These are phyloP conservation scores for Metschnikowia borealis DNA, from an alignment of 805 yeast species.

Conservation along the genomic window DNA sequence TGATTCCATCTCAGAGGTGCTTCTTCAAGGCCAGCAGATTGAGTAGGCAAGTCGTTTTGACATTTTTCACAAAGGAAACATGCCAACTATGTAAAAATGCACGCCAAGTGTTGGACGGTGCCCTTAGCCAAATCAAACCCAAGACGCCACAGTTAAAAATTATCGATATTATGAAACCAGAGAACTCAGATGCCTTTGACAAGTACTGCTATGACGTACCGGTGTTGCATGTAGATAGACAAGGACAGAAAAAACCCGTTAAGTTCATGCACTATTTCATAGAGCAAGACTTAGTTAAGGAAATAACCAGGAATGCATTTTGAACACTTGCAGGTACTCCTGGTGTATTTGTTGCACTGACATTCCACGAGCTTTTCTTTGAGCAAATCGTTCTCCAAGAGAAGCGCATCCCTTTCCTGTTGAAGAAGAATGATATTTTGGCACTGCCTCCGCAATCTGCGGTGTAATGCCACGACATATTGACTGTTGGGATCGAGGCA, in stretches of 20 bases:
- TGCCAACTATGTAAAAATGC: slow-evolving; percentile 71
- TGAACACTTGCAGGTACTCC: neutral
- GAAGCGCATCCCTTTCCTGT: slow-evolving; percentile 12
- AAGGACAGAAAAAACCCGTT: slow-evolving; percentile 41
- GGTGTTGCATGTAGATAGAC: slow-evolving; percentile 62
- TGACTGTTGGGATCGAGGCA: slow-evolving; percentile 2
- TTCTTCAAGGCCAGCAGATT: slow-evolving; percentile 1
- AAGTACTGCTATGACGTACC: slow-evolving; percentile 76
- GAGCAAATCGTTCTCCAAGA: slow-evolving; percentile 4
- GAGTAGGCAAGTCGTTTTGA: slow-evolving; percentile 26
- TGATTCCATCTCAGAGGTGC: slow-evolving; percentile 6
- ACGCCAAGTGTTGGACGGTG: slow-evolving; percentile 43
- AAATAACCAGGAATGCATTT: neutral
- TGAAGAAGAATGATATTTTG: slow-evolving; percentile 14
- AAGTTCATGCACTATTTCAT: slow-evolving; percentile 68
- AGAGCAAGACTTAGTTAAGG: slow-evolving; percentile 41
- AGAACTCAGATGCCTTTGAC: slow-evolving; percentile 64
- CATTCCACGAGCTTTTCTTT: neutral
- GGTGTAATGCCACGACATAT: neutral
- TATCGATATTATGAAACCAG: slow-evolving; percentile 57
- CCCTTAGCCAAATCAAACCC: slow-evolving; percentile 31
- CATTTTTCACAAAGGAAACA: slow-evolving; percentile 65
- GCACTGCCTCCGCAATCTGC: slow-evolving; percentile 8
- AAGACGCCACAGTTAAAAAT: slow-evolving; percentile 31
- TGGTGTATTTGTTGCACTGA: neutral